phyloP scores from a whole-genome alignment of 2,329 filamentous ascomycete species.

The Elsinoe fawcettii region DNA sequence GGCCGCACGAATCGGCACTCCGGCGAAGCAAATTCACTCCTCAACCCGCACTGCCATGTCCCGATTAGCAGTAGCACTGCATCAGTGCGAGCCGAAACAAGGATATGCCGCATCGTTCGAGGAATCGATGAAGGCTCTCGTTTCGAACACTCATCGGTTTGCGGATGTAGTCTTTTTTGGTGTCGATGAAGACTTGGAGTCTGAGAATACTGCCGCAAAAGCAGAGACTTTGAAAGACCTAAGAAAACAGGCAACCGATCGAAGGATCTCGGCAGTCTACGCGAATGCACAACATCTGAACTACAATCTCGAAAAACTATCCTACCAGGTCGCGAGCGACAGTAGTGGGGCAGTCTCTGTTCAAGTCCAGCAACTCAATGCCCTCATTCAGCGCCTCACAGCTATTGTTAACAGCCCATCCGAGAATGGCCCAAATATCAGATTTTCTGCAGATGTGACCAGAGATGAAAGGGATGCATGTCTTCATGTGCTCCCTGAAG shows the following conservation, averaged over 20 bases:
- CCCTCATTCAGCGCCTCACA: slow-evolving; percentile 62
- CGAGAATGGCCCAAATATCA: slow-evolving; percentile 29
- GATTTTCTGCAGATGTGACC: slow-evolving; percentile 63
- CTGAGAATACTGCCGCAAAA: slow-evolving; percentile 35
- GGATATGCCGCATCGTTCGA: slow-evolving; percentile 71
- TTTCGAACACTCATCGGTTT: slow-evolving; percentile 60
- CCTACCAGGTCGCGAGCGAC: slow-evolving; percentile 55
- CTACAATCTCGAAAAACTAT: slow-evolving; percentile 58
- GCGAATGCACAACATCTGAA: slow-evolving; percentile 45
- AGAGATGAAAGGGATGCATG: slow-evolving; percentile 76
- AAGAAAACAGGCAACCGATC: not conserved
- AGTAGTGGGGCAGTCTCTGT: slow-evolving; percentile 60
- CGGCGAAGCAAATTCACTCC: not conserved
- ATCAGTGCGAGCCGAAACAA: slow-evolving; percentile 74
- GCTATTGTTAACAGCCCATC: slow-evolving; percentile 40
- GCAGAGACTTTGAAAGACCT: not conserved
- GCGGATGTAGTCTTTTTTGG: slow-evolving; percentile 71
- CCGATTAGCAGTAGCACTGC: slow-evolving; percentile 50
- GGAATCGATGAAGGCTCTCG: slow-evolving; percentile 53
- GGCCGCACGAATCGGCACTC: not conserved
- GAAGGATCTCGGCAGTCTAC: not conserved
- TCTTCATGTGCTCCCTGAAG: slow-evolving; percentile 62
- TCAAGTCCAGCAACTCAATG: slow-evolving; percentile 59
- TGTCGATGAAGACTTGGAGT: slow-evolving; percentile 74
- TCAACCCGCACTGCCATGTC: slow-evolving; percentile 13